A percentile compares a stretch with the other conserved stretches of the same genome.
These are phyloP conservation scores for Fusarium decemcellulare DNA, from an alignment of 2,329 filamentous ascomycete species.

Conservation along the genomic window DNA sequence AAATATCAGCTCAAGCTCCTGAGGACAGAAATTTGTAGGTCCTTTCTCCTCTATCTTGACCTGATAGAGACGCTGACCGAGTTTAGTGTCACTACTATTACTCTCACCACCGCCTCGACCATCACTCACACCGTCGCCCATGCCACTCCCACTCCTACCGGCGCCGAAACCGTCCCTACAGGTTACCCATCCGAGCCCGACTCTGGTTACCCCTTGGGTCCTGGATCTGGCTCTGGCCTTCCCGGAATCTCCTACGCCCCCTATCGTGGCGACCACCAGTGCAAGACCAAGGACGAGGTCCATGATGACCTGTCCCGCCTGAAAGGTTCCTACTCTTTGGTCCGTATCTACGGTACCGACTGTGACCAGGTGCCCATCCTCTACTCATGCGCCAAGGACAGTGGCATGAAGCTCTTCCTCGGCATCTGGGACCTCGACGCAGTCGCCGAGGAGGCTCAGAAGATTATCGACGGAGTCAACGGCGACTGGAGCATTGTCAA, in stretches of 20 bases:
- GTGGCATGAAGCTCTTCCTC: slow-evolving; percentile 79
- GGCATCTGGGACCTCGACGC: slow-evolving; percentile 78
- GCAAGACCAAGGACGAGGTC: slow-evolving; percentile 77
- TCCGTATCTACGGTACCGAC: slow-evolving; percentile 86
- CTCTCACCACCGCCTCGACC: slow-evolving; percentile 33
- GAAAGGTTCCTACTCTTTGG: slow-evolving; percentile 67
- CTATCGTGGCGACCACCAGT: slow-evolving; percentile 67
- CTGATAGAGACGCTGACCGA: slow-evolving; percentile 1
- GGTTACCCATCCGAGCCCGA: not conserved
- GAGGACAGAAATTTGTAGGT: slow-evolving; percentile 33
- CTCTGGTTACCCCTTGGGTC: slow-evolving; percentile 5
- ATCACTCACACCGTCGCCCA: slow-evolving; percentile 32
- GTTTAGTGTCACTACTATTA: slow-evolving; percentile 31
- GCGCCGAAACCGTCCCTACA: slow-evolving; percentile 4
- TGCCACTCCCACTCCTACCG: slow-evolving; percentile 18
- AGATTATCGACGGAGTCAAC: slow-evolving; percentile 71
- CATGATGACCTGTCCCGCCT: slow-evolving; percentile 73
- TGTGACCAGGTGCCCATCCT: slow-evolving; percentile 80
- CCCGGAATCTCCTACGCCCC: slow-evolving; percentile 65
- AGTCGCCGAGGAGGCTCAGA: slow-evolving; percentile 69
- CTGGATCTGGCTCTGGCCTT: slow-evolving; percentile 31
- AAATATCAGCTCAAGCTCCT: slow-evolving; percentile 25
- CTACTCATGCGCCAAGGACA: slow-evolving; percentile 72
- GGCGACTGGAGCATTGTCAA: slow-evolving; percentile 78
- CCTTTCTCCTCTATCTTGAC: not conserved